These are phyloP conservation scores for Thuja plicata DNA, from an alignment of 83 land plant species.

Conservation along the genomic window DNA sequence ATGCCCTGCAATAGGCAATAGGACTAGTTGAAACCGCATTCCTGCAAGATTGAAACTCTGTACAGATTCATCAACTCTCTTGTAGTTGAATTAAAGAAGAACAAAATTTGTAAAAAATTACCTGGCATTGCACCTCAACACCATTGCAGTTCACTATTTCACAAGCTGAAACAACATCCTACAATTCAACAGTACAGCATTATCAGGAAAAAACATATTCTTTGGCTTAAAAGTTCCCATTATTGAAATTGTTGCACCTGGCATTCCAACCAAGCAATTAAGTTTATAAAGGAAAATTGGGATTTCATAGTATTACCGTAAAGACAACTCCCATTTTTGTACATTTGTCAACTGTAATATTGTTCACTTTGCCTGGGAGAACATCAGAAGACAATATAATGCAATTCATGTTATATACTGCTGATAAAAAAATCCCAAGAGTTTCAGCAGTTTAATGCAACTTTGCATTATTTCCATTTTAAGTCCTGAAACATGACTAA, in stretches of 20 bases:
- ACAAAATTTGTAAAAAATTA: constrained; percentile 18
- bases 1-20: neutral
- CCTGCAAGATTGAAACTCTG: neutral
- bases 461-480: neutral
- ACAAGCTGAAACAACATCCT: constrained; percentile 99
- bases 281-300: neutral
- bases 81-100: neutral
- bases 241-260: neutral
- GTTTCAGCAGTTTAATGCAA: neutral
- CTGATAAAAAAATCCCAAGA: neutral
- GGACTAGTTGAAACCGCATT: neutral
- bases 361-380: constrained; percentile 89
- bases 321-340: constrained; percentile 88
- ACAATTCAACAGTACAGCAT: neutral
- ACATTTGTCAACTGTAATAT: constrained; percentile 93
- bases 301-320: constrained; percentile 40
- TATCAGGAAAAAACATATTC: neutral
- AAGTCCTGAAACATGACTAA: neutral
- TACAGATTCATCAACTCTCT: neutral
- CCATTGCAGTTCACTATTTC: constrained; percentile 95
- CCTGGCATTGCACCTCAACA: constrained; percentile 98
- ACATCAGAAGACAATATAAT: neutral
- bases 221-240: neutral
- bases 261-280: neutral
- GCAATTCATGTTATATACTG: neutral